These are phyloP conservation scores for Salix viminalis DNA, from an alignment of 345 rosid species.

Conservation along the genomic window DNA sequence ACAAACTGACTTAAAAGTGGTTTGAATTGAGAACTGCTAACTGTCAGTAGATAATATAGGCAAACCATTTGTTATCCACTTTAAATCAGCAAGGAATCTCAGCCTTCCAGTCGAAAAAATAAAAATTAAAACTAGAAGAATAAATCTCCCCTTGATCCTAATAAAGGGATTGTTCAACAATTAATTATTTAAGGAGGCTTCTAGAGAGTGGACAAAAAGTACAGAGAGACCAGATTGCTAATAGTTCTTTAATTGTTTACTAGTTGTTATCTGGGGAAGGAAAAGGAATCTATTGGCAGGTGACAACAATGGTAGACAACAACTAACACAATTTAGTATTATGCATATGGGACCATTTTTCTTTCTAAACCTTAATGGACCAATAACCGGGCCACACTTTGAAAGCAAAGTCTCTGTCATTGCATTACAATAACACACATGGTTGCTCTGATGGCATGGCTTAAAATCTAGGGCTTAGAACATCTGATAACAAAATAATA, in stretches of 20 bases:
- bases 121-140: too few relatives aligned
- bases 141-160: too few relatives aligned
- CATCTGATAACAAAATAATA: too few relatives aligned
- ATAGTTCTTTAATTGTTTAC: not conserved
- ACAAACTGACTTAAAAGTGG: not conserved
- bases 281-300: not conserved
- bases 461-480: too few relatives aligned
- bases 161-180: not conserved
- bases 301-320: not conserved
- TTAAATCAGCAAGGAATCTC: not conserved
- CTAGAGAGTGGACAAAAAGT: not conserved
- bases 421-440: not conserved
- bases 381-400: not conserved
- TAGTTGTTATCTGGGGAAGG: not conserved
- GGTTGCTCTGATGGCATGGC: too few relatives aligned
- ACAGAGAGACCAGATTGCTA: not conserved
- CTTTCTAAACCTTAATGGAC: too few relatives aligned
- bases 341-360: not conserved
- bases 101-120: not conserved
- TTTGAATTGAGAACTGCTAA: not conserved
- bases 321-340: not conserved
- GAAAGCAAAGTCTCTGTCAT: not conserved
- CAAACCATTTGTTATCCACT: not conserved
- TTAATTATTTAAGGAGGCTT: not conserved
- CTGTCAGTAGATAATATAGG: not conserved